Evolutionary conservation across 257 asterid species (phyloP), one percentile per base, ranked within the genome.

Genomic region (Lantana camara): DNA sequence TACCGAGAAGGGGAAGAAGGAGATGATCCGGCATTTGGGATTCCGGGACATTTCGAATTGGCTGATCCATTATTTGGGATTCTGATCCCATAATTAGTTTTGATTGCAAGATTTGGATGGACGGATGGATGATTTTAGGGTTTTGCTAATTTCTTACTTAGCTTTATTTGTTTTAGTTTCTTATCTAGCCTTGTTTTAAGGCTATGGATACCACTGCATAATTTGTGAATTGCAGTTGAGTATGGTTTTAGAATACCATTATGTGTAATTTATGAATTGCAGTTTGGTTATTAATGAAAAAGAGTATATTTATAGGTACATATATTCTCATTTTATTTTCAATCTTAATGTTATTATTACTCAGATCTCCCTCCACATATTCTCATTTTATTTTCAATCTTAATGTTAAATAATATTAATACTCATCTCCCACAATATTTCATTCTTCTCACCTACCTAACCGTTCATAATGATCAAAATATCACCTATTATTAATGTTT

Each of bases 151-250:
- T 13, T 27, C 15, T n/a, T 8, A 3, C 6, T 14, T 60, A 2
- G 20, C 9, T 62, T 3, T 53, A 5, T 24, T 5, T 7, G 8
- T 17, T 20, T 65, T 27, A 5, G 32, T 2, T 5, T 27, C n/a
- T 27, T 27, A 5, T 27, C 5, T 27, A 27, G 32, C 5, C 5
- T 27, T 27, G 2, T 2, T 27, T 27, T 27, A 27, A 27, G 2
- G 32, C 22, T 12, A 10, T 10, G 46, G 53, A 70, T 70, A 63
- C 75, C 70, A 70, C 75, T 70, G 75, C 70, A 70, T n/a, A 35
- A 9, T 70, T 70, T 68, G 23, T 70, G 65, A 70, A 63, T 63
- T 56, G 75, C 75, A 70, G 70, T 70, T 63, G 70, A 45, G 70
- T 70, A 63, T 63, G 53, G 42, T 57, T 37, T 32, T 35, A 19